Conservation (phyloP, 2,329 filamentous ascomycete species). For the Dichotomopilus funicola region DNA sequence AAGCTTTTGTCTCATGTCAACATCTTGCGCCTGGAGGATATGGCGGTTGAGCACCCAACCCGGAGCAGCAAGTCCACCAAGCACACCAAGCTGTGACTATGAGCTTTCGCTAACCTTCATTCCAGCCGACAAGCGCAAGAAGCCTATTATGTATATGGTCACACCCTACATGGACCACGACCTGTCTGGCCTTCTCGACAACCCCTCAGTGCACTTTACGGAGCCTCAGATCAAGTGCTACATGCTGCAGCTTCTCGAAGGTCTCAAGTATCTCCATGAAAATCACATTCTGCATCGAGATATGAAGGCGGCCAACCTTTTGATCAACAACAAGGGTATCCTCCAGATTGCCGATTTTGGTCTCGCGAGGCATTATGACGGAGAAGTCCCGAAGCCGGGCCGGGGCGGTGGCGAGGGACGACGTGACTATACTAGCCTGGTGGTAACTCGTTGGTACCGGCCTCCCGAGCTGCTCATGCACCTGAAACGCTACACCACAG, state of each 20-base stretch:
- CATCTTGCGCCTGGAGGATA: conserved; percentile 81
- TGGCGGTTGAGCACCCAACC: conserved; percentile 78
- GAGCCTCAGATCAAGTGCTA: conserved; percentile 97
- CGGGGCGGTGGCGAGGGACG: conserved; percentile 76
- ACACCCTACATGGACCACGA: conserved; percentile 99
- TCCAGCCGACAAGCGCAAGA: conserved; percentile 68
- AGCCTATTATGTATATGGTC: conserved; percentile 94
- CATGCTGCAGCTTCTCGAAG: conserved; percentile 85
- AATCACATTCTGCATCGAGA: conserved; percentile 88
- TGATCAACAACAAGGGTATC: conserved; percentile 90
- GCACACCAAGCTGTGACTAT: neutral
- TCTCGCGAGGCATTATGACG: conserved; percentile 87
- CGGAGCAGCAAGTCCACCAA: conserved; percentile 45
- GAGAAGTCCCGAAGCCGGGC: conserved; percentile 67
- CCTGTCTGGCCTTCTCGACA: conserved; percentile 92
- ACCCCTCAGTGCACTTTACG: conserved; percentile 80
- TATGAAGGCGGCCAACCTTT: conserved; percentile 96
- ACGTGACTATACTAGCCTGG: conserved; percentile 90
- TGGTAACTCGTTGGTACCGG: conserved; percentile 95
- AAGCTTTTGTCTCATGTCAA: conserved; percentile 93
- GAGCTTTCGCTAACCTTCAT: conserved; percentile 15
- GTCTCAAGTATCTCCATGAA: conserved; percentile 83
- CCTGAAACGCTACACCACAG: conserved; percentile 86
- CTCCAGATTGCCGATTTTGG: conserved; percentile 98
- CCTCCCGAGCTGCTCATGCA: conserved; percentile 88